Base-by-base conservation (phyloP, 164 flowering plant genomes). In the Tinospora cordifolia region DNA sequence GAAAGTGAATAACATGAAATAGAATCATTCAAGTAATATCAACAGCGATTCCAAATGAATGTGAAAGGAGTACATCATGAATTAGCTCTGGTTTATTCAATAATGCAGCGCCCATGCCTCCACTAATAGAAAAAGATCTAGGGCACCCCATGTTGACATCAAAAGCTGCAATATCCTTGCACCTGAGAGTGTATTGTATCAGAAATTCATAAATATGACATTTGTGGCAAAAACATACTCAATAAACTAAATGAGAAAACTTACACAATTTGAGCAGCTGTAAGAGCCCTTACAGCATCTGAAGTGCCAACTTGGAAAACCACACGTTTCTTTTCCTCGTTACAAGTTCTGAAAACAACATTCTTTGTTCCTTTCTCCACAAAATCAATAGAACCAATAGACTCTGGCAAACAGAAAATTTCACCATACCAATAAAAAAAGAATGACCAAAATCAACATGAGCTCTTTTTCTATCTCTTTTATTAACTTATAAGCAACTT, bases 61-160 rank as follows among this genome's bases (percentile, higher is more conserved):
- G 68, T 40, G 63, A 26, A 51, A 57, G 12, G 36, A 81, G 66
- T 87, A 93, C 97, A 91, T 93, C 97, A 77, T 90, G 92, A 81
- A 91, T 93, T 41, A 92, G 90, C 63, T 90, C 93, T 26, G 98
- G 98, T 69, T 90, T 91, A 51, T 80, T 14, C 82, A 93, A 79
- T 60, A 93, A 74, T 19, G 97, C 96, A 77, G 98, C 96, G 71
- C 98, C 98, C 96, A 91, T 93, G 77, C 98, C 97, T 71, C 98
- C 98, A 81, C 92, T 87, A 14, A 89, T 68, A 78, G 97, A 93
- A 78, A 91, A 91, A 73, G 97, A 75, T 84, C 83, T 93, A 22
- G 98, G 98, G 76, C 97, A 93, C 70, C 97, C 98, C 98, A 93
- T 91, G 69, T 93, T 93, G 74, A 93, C 82, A 80, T 93, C 98